phyloP scores from a whole-genome alignment of 305 asterid genomes.

The Caryopteris hybrid region DNA sequence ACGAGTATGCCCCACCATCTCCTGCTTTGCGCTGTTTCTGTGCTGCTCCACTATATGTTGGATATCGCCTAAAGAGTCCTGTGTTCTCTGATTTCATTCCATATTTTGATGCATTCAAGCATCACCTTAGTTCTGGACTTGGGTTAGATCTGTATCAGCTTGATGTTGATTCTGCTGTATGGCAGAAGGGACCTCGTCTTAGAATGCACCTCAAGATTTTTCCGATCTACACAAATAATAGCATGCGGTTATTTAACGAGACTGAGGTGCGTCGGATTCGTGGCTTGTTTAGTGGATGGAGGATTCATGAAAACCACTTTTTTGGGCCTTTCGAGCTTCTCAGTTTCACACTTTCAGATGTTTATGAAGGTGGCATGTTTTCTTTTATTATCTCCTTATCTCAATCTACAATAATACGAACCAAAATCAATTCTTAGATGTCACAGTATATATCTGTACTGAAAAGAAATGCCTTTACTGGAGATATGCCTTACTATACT shows the following conservation, averaged over 20 bases:
- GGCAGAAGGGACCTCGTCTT: slow-evolving; percentile 70
- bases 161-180: slow-evolving; percentile 33
- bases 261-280: slow-evolving; percentile 62
- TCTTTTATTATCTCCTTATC: slow-evolving; percentile 17
- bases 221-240: slow-evolving; percentile 32
- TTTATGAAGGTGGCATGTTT: slow-evolving; percentile 46
- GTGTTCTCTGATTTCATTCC: slow-evolving; percentile 54
- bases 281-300: slow-evolving; percentile 58
- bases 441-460: not conserved
- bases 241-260: slow-evolving; percentile 31
- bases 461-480: not conserved
- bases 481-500: not conserved
- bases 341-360: slow-evolving; percentile 57
- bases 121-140: slow-evolving; percentile 44
- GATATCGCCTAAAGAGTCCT: slow-evolving; percentile 83
- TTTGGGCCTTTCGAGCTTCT: slow-evolving; percentile 89
- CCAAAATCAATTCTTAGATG: not conserved
- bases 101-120: slow-evolving; percentile 32
- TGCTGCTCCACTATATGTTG: slow-evolving; percentile 70
- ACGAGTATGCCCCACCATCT: slow-evolving; percentile 42
- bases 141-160: slow-evolving; percentile 41
- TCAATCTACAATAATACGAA: not conserved
- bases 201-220: slow-evolving; percentile 61
- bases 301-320: slow-evolving; percentile 38
- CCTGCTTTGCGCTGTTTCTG: slow-evolving; percentile 54